Evolutionary conservation across 1,139 yeast genomes (phyloP).

Genomic region (Blastobotrys proliferans): DNA sequence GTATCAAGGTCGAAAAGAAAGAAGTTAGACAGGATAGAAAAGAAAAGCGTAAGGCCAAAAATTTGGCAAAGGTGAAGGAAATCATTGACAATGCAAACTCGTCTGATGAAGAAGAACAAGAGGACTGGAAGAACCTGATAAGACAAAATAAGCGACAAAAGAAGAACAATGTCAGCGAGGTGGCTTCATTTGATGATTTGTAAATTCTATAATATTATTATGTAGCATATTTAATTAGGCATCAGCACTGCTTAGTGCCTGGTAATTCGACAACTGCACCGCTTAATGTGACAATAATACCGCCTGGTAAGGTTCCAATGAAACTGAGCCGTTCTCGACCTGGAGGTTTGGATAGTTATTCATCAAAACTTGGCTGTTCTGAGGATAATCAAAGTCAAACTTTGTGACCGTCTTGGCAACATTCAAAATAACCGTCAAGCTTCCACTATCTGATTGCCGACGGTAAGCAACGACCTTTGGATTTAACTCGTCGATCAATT

Average conservation of each 20-base stretch:
- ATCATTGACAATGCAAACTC: conserved; percentile 27
- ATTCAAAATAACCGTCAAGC: too few relatives aligned
- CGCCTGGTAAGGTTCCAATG: too few relatives aligned
- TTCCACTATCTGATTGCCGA: too few relatives aligned
- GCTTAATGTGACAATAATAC: too few relatives aligned
- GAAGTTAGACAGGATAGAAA: conserved; percentile 61
- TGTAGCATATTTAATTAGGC: not conserved
- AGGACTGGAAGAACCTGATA: conserved; percentile 88
- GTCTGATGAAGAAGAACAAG: conserved; percentile 43
- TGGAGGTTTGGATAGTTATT: too few relatives aligned
- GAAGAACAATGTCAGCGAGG: conserved; percentile 30
- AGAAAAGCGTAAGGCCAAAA: conserved; percentile 59
- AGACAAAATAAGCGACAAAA: conserved; percentile 58
- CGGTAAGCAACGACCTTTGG: too few relatives aligned
- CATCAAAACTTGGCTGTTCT: too few relatives aligned
- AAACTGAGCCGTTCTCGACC: too few relatives aligned
- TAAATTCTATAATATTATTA: conserved; percentile 28
- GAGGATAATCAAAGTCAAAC: too few relatives aligned
- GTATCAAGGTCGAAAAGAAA: conserved; percentile 60
- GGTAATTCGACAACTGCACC: too few relatives aligned
- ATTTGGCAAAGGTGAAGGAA: conserved; percentile 45
- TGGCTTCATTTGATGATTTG: conserved; percentile 71
- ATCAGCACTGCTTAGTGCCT: not conserved
- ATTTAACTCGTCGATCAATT: too few relatives aligned
- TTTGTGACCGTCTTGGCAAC: too few relatives aligned